A percentile compares a stretch with the other conserved stretches of the same genome.
phyloP scores from a whole-genome alignment of 2,329 filamentous ascomycete species.

The Cladosporium colombiae region DNA sequence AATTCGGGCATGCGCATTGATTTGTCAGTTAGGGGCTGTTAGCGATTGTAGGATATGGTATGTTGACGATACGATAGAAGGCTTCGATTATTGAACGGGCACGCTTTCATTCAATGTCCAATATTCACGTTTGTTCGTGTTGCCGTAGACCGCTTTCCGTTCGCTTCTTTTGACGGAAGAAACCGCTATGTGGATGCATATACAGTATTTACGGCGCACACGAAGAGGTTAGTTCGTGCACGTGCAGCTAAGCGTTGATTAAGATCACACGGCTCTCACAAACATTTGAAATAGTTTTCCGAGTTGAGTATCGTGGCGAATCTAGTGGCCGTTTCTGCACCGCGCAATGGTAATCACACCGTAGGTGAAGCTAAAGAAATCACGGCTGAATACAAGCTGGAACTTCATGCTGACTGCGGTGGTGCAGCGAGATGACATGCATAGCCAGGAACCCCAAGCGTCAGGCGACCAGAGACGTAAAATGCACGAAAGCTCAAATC shows the following conservation, averaged over 20 bases:
- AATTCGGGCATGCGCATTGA: slow-evolving; percentile 72
- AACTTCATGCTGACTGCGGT: not conserved
- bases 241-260: not conserved
- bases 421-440: not conserved
- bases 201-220: too few species aligned
- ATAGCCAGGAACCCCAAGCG: not conserved
- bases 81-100: not conserved
- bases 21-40: not conserved
- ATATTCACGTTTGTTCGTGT: too few species aligned
- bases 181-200: too few species aligned
- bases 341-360: not conserved
- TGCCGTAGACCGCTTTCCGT: too few species aligned
- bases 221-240: too few species aligned
- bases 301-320: not conserved
- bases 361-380: not conserved
- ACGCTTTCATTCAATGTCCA: too few species aligned
- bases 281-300: not conserved
- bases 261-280: not conserved
- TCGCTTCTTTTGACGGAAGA: too few species aligned
- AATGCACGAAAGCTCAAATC: not conserved
- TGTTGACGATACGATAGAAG: slow-evolving; percentile 3
- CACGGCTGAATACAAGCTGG: not conserved
- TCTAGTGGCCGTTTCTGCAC: not conserved
- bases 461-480: not conserved
- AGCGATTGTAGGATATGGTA: not conserved